Evolutionary conservation across 768 basidiomycete genomes (phyloP), one percentile per base, ranked within the genome.

Genomic region (Naematelia aurantialba): DNA sequence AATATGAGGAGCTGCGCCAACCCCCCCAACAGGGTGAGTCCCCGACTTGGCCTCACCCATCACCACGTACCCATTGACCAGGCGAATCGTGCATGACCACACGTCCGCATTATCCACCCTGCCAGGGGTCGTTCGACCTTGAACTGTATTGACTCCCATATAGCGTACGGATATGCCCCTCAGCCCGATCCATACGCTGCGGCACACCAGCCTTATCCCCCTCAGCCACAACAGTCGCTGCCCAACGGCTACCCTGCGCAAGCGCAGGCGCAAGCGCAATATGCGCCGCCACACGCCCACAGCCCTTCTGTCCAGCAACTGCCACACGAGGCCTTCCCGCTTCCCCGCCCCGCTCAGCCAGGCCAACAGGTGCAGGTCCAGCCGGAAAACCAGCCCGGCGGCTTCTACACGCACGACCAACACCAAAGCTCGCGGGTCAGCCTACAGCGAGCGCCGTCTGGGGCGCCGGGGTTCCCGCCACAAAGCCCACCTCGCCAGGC

Each of bases 1-100:
- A 93, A 55, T 98, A 93, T 68, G 92, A 96, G 72, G 80, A 86
- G 29, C 89, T 96, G 87, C 90, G 93, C 85, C 89, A 91, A 72
- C 67, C 62, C 14, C 60, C 62, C n/a, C 56, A 45, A n/a, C 27
- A 29, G 46, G 52, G 54, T 57, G 29, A 54, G 52, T 59, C 19
- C 21, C 26, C 12, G 4, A 12, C 39, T 54, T 24, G n/a, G n/a
- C n/a, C n/a, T n/a, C n/a, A n/a, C n/a, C n/a, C n/a, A n/a, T n/a
- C n/a, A n/a, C n/a, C n/a, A n/a, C n/a, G n/a, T n/a, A n/a, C n/a
- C n/a, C n/a, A n/a, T n/a, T n/a, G n/a, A n/a, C n/a, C n/a, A n/a
- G n/a, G n/a, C n/a, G n/a, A n/a, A n/a, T n/a, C n/a, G n/a, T n/a
- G n/a, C n/a, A n/a, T n/a, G n/a, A n/a, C n/a, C n/a, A n/a, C n/a